Evolutionary conservation across 208 protist genomes (phyloP).

Genomic region (Leptomonas seymouri): DNA sequence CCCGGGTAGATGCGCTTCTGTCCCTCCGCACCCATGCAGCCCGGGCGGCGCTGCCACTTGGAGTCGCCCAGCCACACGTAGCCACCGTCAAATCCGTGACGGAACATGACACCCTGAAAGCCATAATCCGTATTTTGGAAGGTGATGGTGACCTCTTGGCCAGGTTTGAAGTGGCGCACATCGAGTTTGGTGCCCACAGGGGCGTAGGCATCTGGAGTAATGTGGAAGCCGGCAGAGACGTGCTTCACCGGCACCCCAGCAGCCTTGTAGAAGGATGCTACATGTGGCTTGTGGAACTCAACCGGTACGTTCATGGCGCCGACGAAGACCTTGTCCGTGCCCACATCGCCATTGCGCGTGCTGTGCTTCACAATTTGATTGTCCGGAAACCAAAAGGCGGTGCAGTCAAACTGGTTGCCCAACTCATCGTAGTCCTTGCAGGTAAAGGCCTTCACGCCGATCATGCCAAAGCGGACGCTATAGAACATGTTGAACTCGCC

Average conservation of each 20-base stretch:
- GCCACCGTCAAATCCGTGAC: slow-evolving; percentile 92
- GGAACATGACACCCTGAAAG: slow-evolving; percentile 93
- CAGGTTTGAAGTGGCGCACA: slow-evolving; percentile 93
- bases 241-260: slow-evolving; percentile 92
- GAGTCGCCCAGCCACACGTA: slow-evolving; percentile 93
- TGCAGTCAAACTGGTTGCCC: slow-evolving; percentile 93
- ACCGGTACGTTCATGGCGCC: slow-evolving; percentile 92
- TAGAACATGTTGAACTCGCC: slow-evolving; percentile 96
- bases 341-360: slow-evolving; percentile 73
- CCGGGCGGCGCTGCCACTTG: slow-evolving; percentile 92
- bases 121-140: slow-evolving; percentile 95
- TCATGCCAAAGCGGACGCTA: slow-evolving; percentile 91
- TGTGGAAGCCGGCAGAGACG: slow-evolving; percentile 78
- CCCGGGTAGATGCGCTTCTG: slow-evolving; percentile 93
- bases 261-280: slow-evolving; percentile 89
- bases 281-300: slow-evolving; percentile 93
- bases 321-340: slow-evolving; percentile 87
- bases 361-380: slow-evolving; percentile 92
- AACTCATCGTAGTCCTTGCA: slow-evolving; percentile 94
- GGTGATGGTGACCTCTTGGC: slow-evolving; percentile 92
- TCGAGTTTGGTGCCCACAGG: slow-evolving; percentile 93
- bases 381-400: slow-evolving; percentile 93
- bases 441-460: slow-evolving; percentile 91
- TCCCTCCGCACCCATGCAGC: slow-evolving; percentile 89
- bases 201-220: slow-evolving; percentile 92